Percentiles rank a stretch among this genome's conserved stretches.
These are phyloP conservation scores for Talaromyces rugulosus DNA, from an alignment of 2,329 filamentous ascomycete species.

Conservation along the genomic window DNA sequence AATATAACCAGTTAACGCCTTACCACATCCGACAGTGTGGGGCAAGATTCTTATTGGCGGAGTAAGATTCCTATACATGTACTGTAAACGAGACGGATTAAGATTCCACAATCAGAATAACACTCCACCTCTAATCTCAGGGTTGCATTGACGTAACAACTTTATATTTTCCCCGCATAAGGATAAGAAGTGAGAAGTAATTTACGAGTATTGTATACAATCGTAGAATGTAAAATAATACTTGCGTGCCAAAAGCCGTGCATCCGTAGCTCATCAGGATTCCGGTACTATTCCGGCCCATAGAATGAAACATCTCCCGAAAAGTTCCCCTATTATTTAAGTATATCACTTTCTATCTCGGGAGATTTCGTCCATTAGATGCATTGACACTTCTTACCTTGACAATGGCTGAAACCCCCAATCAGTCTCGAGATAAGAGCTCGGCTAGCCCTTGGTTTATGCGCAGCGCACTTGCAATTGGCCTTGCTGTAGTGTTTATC, in stretches of 20 bases:
- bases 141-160: not conserved
- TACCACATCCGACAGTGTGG: not conserved
- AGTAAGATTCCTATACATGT: conserved; percentile 1
- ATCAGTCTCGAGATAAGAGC: conserved; percentile 2
- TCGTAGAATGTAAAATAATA: not conserved
- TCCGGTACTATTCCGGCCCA: not conserved
- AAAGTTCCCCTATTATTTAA: not conserved
- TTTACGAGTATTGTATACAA: not conserved
- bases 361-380: not conserved
- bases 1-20: not conserved
- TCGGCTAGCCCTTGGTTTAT: not conserved
- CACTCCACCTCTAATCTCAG: not conserved
- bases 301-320: not conserved
- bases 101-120: not conserved
- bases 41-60: conserved; percentile 2
- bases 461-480: not conserved
- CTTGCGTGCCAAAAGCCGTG: not conserved
- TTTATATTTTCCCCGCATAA: not conserved
- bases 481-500: not conserved
- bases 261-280: not conserved
- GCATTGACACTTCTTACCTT: not conserved
- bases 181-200: not conserved
- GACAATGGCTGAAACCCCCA: not conserved
- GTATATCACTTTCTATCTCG: not conserved
- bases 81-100: not conserved